phyloP scores from a whole-genome alignment of 805 yeast genomes.

The Candida tammaniensis region DNA sequence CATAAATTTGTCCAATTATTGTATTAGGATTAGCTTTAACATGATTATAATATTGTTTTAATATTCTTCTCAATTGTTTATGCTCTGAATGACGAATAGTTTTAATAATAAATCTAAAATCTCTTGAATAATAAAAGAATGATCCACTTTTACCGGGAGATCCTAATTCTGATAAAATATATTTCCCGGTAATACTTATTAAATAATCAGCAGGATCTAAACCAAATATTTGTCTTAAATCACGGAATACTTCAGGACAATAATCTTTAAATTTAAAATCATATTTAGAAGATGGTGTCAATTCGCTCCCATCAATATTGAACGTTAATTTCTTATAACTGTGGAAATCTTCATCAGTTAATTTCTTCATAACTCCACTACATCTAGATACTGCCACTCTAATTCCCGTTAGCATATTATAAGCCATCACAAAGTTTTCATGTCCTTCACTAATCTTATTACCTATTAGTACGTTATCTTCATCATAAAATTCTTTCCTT shows the following conservation, averaged over 20 bases:
- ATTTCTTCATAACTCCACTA: slow-evolving; percentile 76
- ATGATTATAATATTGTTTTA: slow-evolving; percentile 76
- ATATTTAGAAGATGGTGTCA: slow-evolving; percentile 90
- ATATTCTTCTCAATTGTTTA: slow-evolving; percentile 67
- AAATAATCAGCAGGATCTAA: slow-evolving; percentile 95
- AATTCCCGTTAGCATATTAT: slow-evolving; percentile 96
- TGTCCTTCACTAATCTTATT: slow-evolving; percentile 90
- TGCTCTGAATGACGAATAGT: slow-evolving; percentile 95
- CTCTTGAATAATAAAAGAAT: slow-evolving; percentile 91
- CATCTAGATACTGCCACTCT: slow-evolving; percentile 92
- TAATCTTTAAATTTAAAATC: slow-evolving; percentile 97
- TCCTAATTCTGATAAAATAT: slow-evolving; percentile 84
- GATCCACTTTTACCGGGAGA: slow-evolving; percentile 98
- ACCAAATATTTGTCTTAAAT: slow-evolving; percentile 73
- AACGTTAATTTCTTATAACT: slow-evolving; percentile 79
- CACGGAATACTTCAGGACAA: slow-evolving; percentile 90
- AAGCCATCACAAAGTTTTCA: slow-evolving; percentile 88
- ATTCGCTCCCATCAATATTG: slow-evolving; percentile 80
- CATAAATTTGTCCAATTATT: slow-evolving; percentile 91
- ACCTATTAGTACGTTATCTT: slow-evolving; percentile 65
- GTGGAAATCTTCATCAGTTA: slow-evolving; percentile 68
- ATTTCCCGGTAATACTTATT: slow-evolving; percentile 88
- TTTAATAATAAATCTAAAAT: slow-evolving; percentile 90
- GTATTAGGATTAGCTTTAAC: slow-evolving; percentile 85
- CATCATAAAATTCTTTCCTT: slow-evolving; percentile 42